Evolutionary conservation across 2,329 filamentous ascomycete species (phyloP).

Genomic region (Aspergillus sp.): DNA sequence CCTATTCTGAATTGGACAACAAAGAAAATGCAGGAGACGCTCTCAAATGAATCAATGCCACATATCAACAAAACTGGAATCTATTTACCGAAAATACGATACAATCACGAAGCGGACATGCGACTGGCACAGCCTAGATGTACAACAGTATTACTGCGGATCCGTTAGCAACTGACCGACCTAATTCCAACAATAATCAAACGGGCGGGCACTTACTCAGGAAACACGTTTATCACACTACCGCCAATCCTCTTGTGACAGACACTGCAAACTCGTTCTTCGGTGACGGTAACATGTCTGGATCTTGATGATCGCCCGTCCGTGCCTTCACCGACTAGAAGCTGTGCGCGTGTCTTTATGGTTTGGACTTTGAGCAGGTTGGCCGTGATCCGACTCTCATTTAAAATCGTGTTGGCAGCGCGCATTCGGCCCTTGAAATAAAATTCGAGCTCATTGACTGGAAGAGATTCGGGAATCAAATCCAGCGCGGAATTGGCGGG

Average conservation of each 20-base stretch:
- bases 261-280: conserved; percentile 86
- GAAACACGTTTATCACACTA: conserved; percentile 85
- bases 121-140: conserved; percentile 74
- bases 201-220: conserved; percentile 60
- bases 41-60: conserved; percentile 11
- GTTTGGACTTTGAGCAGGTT: conserved; percentile 76
- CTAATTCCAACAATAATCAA: background rate
- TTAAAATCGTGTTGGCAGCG: conserved; percentile 76
- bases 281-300: conserved; percentile 74
- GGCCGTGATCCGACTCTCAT: conserved; percentile 75
- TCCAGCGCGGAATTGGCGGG: conserved; percentile 83
- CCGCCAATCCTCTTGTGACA: conserved; percentile 92
- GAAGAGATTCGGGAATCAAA: conserved; percentile 77
- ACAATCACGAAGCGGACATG: conserved; percentile 27
- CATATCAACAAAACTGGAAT: conserved; percentile 17
- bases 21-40: conserved; percentile 5
- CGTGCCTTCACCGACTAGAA: conserved; percentile 70
- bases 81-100: conserved; percentile 20
- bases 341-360: conserved; percentile 69
- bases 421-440: conserved; percentile 93
- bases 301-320: conserved; percentile 56
- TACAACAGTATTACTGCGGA: conserved; percentile 59
- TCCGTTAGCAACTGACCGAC: conserved; percentile 19
- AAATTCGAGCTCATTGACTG: conserved; percentile 75
- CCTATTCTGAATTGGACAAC: conserved; percentile 10